A percentile compares a stretch with the other conserved stretches of the same genome.
phyloP scores from a whole-genome alignment of 2,329 filamentous ascomycete genomes.

The Colletotrichum shisoi region DNA sequence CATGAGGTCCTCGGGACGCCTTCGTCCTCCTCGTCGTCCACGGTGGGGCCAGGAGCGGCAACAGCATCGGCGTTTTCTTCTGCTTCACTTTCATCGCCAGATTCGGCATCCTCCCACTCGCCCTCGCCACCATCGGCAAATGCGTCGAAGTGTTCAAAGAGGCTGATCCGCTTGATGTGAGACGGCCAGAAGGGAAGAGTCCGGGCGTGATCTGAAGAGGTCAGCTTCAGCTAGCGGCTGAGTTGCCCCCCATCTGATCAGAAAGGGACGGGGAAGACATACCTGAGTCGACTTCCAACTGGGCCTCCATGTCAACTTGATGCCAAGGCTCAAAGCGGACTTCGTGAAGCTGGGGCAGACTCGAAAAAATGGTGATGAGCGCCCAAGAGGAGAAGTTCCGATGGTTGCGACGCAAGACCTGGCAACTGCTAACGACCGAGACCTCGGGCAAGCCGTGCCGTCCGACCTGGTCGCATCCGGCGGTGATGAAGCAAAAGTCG shows the following conservation, averaged over 20 bases:
- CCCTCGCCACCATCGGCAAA: conserved; percentile 24
- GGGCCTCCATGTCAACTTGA: conserved; percentile 39
- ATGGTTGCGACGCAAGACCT: conserved; percentile 40
- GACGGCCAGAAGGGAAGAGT: conserved; percentile 41
- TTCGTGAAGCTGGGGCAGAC: conserved; percentile 39
- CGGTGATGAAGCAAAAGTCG: conserved; percentile 40
- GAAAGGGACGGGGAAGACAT: not conserved
- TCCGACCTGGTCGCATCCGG: conserved; percentile 39
- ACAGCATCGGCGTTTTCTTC: conserved; percentile 2
- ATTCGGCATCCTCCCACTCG: conserved; percentile 37
- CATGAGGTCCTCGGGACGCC: conserved; percentile 29
- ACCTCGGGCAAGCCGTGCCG: conserved; percentile 41
- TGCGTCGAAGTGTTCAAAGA: conserved; percentile 42
- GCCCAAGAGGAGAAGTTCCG: conserved; percentile 41
- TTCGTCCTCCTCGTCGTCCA: conserved; percentile 4
- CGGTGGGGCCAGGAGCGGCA: not conserved
- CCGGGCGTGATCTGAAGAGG: conserved; percentile 38
- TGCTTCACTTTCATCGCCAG: conserved; percentile 21
- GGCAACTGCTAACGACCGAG: conserved; percentile 37
- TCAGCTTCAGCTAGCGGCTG: not conserved
- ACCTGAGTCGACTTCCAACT: conserved; percentile 40
- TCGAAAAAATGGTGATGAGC: conserved; percentile 40
- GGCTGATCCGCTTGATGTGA: conserved; percentile 39
- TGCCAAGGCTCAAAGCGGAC: conserved; percentile 41
- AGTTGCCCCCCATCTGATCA: not conserved